Evolutionary conservation across 2,329 filamentous ascomycete genomes (phyloP).

Genomic region (Aureobasidium sp.): DNA sequence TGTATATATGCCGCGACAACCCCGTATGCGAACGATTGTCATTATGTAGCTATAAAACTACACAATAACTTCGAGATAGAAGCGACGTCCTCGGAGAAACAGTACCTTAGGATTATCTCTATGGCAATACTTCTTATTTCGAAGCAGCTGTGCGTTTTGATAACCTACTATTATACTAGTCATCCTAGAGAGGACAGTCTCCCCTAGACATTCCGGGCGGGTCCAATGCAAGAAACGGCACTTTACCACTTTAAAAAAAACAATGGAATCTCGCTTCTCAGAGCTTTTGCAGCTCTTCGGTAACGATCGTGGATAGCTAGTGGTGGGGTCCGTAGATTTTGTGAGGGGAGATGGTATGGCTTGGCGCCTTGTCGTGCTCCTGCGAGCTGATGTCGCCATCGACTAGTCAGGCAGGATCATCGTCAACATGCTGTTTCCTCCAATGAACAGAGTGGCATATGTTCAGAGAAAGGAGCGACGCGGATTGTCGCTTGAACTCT

Average conservation of each 20-base stretch:
- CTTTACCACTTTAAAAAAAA: background rate
- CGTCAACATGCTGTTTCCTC: background rate
- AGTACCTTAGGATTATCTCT: no score
- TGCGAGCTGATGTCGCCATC: slow-evolving; percentile 3
- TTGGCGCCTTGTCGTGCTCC: slow-evolving; percentile 2
- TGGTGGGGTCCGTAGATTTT: background rate
- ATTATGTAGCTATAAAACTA: no score
- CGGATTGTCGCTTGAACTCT: background rate
- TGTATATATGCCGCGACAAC: no score
- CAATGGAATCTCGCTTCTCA: background rate
- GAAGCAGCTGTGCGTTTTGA: no score
- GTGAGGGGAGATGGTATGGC: slow-evolving; percentile 3
- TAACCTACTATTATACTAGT: no score
- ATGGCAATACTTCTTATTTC: no score
- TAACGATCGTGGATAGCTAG: background rate
- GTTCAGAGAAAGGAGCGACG: background rate
- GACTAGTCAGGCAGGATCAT: slow-evolving; percentile 8
- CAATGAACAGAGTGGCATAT: background rate
- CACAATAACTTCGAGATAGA: no score
- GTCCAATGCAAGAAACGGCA: background rate
- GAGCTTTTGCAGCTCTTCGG: background rate
- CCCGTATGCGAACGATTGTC: no score
- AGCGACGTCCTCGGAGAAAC: no score
- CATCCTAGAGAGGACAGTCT: no score
- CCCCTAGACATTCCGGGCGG: background rate